Base-by-base conservation (phyloP, 345 rosid species). In the Nasturtium officinale region DNA sequence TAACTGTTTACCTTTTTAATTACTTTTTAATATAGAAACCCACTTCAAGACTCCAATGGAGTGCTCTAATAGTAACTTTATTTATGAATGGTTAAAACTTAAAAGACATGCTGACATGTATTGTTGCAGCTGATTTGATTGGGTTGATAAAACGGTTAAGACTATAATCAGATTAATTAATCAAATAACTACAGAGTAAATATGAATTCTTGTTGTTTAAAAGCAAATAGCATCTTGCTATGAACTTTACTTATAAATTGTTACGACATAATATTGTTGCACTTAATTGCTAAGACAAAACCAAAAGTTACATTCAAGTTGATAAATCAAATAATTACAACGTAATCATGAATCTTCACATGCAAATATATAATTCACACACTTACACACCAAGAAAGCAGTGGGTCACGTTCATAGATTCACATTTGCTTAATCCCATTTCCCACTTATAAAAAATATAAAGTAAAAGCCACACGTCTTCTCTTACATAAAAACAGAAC, bases 281-380 rank as follows among this genome's bases (percentile, higher is more conserved):
- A 69, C 6, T 45, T 69, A 37, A 46, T 29, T 69, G 52, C 18
- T n/a, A 15, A 43, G 50, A 71, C 28, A 25, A 50, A 51, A 38
- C 37, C 6, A 26, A 18, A 61, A 43, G 8, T 40, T 17, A 17
- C 61, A 21, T 12, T 40, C 43, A 10, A 38, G 47, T 20, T 20
- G 20, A 28, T 48, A 43, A 73, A 32, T 12, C 3, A 61, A 61
- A 43, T 61, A 16, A 13, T 68, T 42, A 61, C 29, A 42, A 40
- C 16, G 26, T 60, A 61, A 76, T 69, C 32, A 76, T 69, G 64
- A 50, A 51, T 52, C 64, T 61, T 12, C 79, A 75, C 79, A 61
- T 61, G 79, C 69, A 68, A 61, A 68, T 61, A 11, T 21, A 75
- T 66, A n/a, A 51, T 21, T 59, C 51, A 16, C 52, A 65, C 70